Conservation (phyloP, 2,329 filamentous ascomycete species). For the Lachnellula hyalina region DNA sequence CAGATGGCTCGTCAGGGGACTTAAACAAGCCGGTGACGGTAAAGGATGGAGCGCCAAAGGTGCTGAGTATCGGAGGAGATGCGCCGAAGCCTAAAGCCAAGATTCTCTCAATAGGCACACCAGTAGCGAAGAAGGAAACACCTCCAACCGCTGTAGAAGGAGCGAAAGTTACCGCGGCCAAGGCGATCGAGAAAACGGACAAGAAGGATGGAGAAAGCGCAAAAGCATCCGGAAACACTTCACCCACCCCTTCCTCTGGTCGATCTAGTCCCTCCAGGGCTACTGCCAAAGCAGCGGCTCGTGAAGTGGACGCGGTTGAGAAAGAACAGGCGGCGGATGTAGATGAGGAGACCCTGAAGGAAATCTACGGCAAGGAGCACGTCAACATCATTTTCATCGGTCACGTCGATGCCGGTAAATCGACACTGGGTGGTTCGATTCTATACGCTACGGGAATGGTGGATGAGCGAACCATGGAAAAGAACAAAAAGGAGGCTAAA, state of each 20-base stretch:
- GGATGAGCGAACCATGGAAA: constrained; percentile 97
- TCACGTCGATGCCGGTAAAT: constrained; percentile 98
- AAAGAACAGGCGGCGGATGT: constrained; percentile 66
- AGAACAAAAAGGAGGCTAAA: constrained; percentile 96
- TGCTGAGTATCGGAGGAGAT: constrained; percentile 57
- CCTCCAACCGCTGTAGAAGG: constrained; percentile 57
- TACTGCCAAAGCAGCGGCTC: constrained; percentile 47
- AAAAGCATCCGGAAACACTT: constrained; percentile 63
- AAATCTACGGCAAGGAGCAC: constrained; percentile 91
- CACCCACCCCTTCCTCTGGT: constrained; percentile 77
- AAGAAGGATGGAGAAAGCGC: constrained; percentile 49
- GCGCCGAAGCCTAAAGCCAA: constrained; percentile 54
- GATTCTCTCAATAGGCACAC: constrained; percentile 69
- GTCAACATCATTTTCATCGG: constrained; percentile 97
- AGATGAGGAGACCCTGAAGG: constrained; percentile 79
- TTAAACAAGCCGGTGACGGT: constrained; percentile 46
- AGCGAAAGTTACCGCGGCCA: constrained; percentile 77
- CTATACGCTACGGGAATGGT: constrained; percentile 96
- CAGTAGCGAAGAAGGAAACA: constrained; percentile 46
- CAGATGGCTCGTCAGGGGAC: constrained; percentile 42
- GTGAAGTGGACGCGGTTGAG: constrained; percentile 76
- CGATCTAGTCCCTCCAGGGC: constrained; percentile 70
- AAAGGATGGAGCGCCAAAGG: constrained; percentile 57
- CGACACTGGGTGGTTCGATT: constrained; percentile 88
- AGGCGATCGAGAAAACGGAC: constrained; percentile 91